Conservation (phyloP, 495 filamentous ascomycete species). For the Podospora pseudocomata region DNA sequence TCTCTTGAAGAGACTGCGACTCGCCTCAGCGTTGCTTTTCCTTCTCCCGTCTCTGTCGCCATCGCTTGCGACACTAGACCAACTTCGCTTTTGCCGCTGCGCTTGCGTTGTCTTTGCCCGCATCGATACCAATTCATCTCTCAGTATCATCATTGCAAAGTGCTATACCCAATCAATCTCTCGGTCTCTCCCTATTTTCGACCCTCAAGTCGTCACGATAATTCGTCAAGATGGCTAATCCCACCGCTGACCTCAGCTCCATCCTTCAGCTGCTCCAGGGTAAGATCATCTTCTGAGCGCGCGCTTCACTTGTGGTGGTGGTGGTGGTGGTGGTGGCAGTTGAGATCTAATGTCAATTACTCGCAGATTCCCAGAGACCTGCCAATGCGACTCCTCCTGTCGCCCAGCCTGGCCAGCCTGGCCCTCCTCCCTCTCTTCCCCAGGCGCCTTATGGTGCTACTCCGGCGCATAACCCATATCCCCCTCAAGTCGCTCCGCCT, state of each 20-base stretch:
- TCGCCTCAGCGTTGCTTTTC: neutral
- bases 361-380: slow-evolving; percentile 32
- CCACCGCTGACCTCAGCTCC: slow-evolving; percentile 29
- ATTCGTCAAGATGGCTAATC: slow-evolving; percentile 28
- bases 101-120: neutral
- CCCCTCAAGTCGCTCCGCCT: slow-evolving; percentile 35
- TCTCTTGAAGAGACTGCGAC: neutral
- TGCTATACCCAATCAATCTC: neutral
- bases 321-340: neutral
- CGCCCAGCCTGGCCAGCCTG: slow-evolving; percentile 39
- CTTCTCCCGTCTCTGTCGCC: neutral
- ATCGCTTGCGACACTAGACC: neutral
- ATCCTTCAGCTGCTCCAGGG: slow-evolving; percentile 28
- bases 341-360: neutral
- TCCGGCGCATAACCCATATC: slow-evolving; percentile 29
- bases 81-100: neutral
- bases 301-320: neutral
- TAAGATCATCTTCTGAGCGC: slow-evolving; percentile 8
- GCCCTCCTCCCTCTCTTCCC: slow-evolving; percentile 17
- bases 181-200: neutral
- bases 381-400: slow-evolving; percentile 42
- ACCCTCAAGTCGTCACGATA: neutral
- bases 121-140: neutral
- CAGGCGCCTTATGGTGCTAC: slow-evolving; percentile 25
- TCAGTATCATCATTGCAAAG: neutral